Evolutionary conservation across 441 rosid genomes (phyloP), one percentile per base, ranked within the genome.

Genomic region (Gossypium lobatum): DNA sequence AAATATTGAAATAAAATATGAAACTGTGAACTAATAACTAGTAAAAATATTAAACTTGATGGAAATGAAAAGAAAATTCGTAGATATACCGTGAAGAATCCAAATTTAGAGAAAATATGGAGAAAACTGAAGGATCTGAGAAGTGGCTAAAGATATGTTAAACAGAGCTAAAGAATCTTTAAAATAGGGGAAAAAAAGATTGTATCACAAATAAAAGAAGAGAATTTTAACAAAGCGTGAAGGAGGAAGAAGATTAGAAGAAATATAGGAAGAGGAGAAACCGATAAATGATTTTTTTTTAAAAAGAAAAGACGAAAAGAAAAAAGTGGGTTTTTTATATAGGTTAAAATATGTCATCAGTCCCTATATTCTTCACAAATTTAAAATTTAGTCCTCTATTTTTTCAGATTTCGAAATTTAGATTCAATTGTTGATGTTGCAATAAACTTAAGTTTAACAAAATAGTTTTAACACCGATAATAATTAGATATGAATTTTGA

Each of bases 81-180:
- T 1, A 25, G 70, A 71, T n/a, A 21, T 76, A 81, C 83, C 81
- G 64, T 3, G 71, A 60, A 0, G 25, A 52, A 65, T 26, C 66
- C 45, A 58, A 60, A 39, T n/a, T 46, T 26, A 67, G 69, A 37
- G 65, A 46, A 46, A 18, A 45, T 46, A 4, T 9, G 25, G 74
- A 50, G 64, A 76, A 46, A 62, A 75, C 45, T 7, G 64, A 54
- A 39, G 79, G 80, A 81, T 84, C 80, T 73, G 79, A 58, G 79
- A 73, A 78, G 81, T 78, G 73, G 80, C 81, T 20, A 50, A 5
- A 37, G 69, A 72, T 79, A 73, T 76, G 69, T 45, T 4, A 14
- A 34, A 17, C 14, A 25, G 10, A 50, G 71, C 26, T 4, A 17
- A 7, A 60, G 53, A 65, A 64, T 42, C 68, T 52, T 55, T 17